Conservation (phyloP, 225 moss, liverwort and hornwort genomes). For the Polytrichum formosum region DNA sequence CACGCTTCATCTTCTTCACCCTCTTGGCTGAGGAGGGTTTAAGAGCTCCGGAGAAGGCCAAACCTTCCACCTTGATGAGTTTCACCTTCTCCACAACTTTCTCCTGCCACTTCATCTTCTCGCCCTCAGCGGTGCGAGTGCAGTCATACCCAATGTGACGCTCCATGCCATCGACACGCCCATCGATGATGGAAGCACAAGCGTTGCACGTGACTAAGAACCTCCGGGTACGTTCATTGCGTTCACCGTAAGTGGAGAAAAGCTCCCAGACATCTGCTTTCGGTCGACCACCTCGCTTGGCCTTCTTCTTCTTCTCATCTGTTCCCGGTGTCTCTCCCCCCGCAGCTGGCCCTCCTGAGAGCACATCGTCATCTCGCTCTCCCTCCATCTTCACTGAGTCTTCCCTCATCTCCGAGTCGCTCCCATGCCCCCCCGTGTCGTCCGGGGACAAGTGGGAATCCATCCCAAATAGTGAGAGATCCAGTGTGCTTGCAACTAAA, state of each 20-base stretch:
- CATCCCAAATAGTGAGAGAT: slow-evolving; percentile 18
- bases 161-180: slow-evolving; percentile 27
- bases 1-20: slow-evolving; percentile 16
- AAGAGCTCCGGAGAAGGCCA: slow-evolving; percentile 4
- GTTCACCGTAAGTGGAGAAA: slow-evolving; percentile 23
- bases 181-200: slow-evolving; percentile 10
- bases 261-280: slow-evolving; percentile 23
- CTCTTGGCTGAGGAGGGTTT: not conserved
- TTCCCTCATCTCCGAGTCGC: slow-evolving; percentile 11
- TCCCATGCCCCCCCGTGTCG: slow-evolving; percentile 7
- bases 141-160: slow-evolving; percentile 22
- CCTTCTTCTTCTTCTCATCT: slow-evolving; percentile 11
- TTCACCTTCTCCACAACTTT: slow-evolving; percentile 19
- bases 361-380: slow-evolving; percentile 10
- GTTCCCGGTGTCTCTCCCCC: not conserved
- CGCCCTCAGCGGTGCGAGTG: slow-evolving; percentile 8
- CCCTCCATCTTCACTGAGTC: slow-evolving; percentile 10
- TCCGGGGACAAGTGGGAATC: slow-evolving; percentile 16
- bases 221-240: slow-evolving; percentile 20
- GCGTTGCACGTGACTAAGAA: slow-evolving; percentile 23
- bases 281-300: slow-evolving; percentile 19
- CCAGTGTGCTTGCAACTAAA: slow-evolving; percentile 4
- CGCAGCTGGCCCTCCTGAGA: slow-evolving; percentile 1
- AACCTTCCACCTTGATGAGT: slow-evolving; percentile 9
- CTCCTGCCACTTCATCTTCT: slow-evolving; percentile 16